Conservation (phyloP, 176 grass and related monocot species). For the Luzula sylvatica region DNA sequence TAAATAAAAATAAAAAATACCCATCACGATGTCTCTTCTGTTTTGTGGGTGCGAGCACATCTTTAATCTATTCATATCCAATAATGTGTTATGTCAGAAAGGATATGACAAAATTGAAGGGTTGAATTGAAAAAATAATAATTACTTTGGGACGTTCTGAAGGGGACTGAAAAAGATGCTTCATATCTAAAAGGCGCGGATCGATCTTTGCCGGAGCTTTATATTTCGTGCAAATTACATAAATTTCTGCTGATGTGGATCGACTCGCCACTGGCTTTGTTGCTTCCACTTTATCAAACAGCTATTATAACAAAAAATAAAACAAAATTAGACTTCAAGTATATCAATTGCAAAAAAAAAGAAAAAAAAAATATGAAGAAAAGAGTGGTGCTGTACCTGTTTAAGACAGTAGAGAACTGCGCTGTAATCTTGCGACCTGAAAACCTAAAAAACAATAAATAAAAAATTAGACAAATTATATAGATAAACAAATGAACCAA, state of each 20-base stretch:
- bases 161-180: conserved; percentile 71
- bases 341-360: not conserved
- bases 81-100: conserved; percentile 20
- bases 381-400: conserved; percentile 32
- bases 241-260: conserved; percentile 90
- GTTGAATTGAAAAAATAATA: not conserved
- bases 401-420: conserved; percentile 90
- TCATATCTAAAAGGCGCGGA: conserved; percentile 83
- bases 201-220: conserved; percentile 92
- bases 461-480: not conserved
- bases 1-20: conserved; percentile 16
- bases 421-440: conserved; percentile 93
- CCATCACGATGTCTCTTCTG: conserved; percentile 88
- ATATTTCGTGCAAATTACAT: conserved; percentile 69
- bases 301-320: conserved; percentile 27
- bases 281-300: conserved; percentile 84
- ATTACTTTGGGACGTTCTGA: conserved; percentile 46
- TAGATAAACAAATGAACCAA: not conserved
- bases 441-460: conserved; percentile 45
- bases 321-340: not conserved
- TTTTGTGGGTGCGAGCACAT: conserved; percentile 37
- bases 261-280: conserved; percentile 88
- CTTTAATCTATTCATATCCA: conserved; percentile 36
- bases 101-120: no score
- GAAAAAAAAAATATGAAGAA: not conserved